Evolutionary conservation across 768 basidiomycete species (phyloP).

Genomic region (Lepiota brunneoincarnata): DNA sequence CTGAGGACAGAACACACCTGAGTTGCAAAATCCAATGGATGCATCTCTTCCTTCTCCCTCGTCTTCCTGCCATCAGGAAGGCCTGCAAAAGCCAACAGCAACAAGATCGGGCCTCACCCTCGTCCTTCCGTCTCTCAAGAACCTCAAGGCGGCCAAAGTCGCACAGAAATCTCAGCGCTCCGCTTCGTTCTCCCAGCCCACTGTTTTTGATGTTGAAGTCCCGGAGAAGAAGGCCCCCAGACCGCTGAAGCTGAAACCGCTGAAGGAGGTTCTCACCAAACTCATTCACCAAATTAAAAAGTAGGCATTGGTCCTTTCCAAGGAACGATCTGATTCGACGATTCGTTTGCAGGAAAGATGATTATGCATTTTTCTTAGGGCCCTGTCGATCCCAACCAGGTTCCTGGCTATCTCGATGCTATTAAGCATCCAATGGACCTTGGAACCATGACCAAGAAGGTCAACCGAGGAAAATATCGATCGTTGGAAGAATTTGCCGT

Average conservation of each 20-base stretch:
- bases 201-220: slow-evolving; percentile 20
- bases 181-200: slow-evolving; percentile 17
- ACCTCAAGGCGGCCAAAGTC: slow-evolving; percentile 53
- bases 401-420: slow-evolving; percentile 62
- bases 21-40: slow-evolving; percentile 13
- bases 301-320: slow-evolving; percentile 33
- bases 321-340: slow-evolving; percentile 1
- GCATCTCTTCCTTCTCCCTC: slow-evolving; percentile 10
- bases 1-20: slow-evolving; percentile 14
- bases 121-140: slow-evolving; percentile 64
- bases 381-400: slow-evolving; percentile 62
- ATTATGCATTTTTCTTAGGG: slow-evolving; percentile 78
- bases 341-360: slow-evolving; percentile 60
- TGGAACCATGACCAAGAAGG: slow-evolving; percentile 80
- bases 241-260: slow-evolving; percentile 72
- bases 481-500: slow-evolving; percentile 80
- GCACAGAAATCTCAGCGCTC: slow-evolving; percentile 44
- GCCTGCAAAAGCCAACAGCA: slow-evolving; percentile 10
- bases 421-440: slow-evolving; percentile 92
- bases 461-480: slow-evolving; percentile 71
- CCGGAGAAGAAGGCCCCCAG: slow-evolving; percentile 46
- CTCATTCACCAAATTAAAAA: slow-evolving; percentile 75
- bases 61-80: slow-evolving; percentile 1
- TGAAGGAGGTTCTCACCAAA: slow-evolving; percentile 70
- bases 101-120: slow-evolving; percentile 56